Evolutionary conservation across 352 stramenopile species (phyloP), one percentile per base, ranked within the genome.

Genomic region (Globisporangium solare): DNA sequence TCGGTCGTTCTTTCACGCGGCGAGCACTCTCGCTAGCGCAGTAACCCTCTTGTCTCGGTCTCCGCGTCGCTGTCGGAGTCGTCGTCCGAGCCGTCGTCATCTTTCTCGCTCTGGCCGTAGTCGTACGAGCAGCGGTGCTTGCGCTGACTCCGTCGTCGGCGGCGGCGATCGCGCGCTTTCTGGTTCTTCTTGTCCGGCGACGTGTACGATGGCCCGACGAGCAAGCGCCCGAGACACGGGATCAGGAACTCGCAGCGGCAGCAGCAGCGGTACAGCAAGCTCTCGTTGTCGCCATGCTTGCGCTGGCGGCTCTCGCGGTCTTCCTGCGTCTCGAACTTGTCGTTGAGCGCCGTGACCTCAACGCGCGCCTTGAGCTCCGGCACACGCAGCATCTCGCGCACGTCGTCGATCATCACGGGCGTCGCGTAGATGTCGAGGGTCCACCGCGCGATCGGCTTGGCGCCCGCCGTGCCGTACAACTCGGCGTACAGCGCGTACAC

Each of bases 401-500:
- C 61, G 51, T 93, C 83, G 50, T 93, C 83, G 32, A 86, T 76
- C 73, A 93, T 77, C 14, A 90, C 82, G 4, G 83, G 83, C 31
- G 75, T 77, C 14, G 80, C 73, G 63, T 93, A 93, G 24, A 93
- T 83, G 54, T 93, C 80, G 14, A 93, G 66, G 27, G 71, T 91
- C 79, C 79, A 91, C 3, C 83, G 61, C 1, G 71, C 79, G 51
- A 93, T 89, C 0, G 80, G 79, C 40, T 84, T 83, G n/a, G 74
- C 74, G 32, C 76, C 72, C 0, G 68, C 72, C 0, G 73, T 84
- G 14, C 83, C 83, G 56, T 93, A 93, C 15, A 93, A 60, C 62
- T 93, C 79, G 1, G 73, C 63, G 50, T 90, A 93, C 21, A 93
- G 55, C 21, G 80, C 70, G 47, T 91, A 93, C 13, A 93, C 83